Base-by-base conservation (phyloP, 2,329 filamentous ascomycete genomes). In the Ceratocystis colombiana region DNA sequence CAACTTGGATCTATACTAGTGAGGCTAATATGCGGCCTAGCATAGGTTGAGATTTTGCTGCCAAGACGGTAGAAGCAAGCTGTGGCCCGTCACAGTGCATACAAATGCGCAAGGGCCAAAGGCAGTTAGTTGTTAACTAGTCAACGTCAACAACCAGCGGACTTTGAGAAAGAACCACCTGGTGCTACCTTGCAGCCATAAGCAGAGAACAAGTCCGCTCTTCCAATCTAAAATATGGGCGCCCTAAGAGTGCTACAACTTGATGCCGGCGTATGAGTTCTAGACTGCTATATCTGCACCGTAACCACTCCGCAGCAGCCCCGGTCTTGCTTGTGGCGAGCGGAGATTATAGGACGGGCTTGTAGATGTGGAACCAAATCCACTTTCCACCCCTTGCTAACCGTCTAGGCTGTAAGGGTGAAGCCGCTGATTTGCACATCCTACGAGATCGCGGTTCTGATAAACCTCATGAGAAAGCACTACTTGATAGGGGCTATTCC, bases 321-420 rank as follows among this genome's bases (percentile, higher is more conserved):
- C 28, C 12, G n/a, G 25, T n/a, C 53, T 12, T 17, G 22, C 33
- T 17, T 28, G 53, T 30, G 53, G 53, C 53, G 5, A 15, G 5
- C 12, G 53, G 53, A 30, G 20, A 30, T 33, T 33, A 30, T 28
- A 17, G 25, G 30, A 28, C 53, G 53, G 53, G 17, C 3, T 20
- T 57, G 15, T 33, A 37, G 53, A 7, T 22, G 53, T 57, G 15
- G 1, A 33, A 30, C 7, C 10, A 57, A 57, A 57, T 57, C 53
- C 53, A 57, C 22, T 57, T 57, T 33, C 53, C 53, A 57, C 53
- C 25, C 22, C 53, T n/a, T 50, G 46, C 22, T 5, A 50, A n/a
- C 10, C 17, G 8, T 12, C 33, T 37, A 37, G 33, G 33, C 33
- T 10, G 33, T 3, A 37, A 37, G 33, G 33, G 33, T 12, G 33